These are phyloP conservation scores for Arthroderma sp. DNA, from an alignment of 2,329 filamentous ascomycete species.

Conservation along the genomic window DNA sequence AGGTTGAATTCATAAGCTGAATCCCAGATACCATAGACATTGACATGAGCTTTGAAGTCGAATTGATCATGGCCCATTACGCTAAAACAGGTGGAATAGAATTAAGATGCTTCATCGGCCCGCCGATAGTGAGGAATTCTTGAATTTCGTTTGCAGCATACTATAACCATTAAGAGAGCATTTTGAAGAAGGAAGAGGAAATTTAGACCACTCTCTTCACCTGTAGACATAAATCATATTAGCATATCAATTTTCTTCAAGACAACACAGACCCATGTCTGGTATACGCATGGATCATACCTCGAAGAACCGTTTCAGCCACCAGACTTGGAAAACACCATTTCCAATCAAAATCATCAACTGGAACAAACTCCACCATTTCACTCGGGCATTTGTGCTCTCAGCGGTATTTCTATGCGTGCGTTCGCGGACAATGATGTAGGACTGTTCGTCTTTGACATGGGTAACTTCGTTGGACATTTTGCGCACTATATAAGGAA, in stretches of 20 bases:
- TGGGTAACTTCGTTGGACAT: conserved; percentile 76
- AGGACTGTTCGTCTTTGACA: conserved; percentile 95
- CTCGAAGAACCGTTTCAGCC: conserved; percentile 97
- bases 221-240: conserved; percentile 15
- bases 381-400: conserved; percentile 92
- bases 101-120: no score
- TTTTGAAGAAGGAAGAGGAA: conserved; percentile 1
- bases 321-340: conserved; percentile 98
- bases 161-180: no score
- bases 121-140: no score
- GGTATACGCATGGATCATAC: conserved; percentile 28
- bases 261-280: neutral
- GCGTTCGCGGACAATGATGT: conserved; percentile 88
- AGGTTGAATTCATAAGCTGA: no score
- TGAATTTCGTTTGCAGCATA: no score
- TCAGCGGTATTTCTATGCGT: conserved; percentile 97
- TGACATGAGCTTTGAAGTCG: no score
- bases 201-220: conserved; percentile 36
- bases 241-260: conserved; percentile 3
- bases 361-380: conserved; percentile 99
- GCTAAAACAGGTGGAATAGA: no score
- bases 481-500: conserved; percentile 49
- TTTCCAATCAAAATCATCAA: conserved; percentile 77
- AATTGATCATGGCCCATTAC: no score
- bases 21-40: no score